Evolutionary conservation across 2,329 filamentous ascomycete species (phyloP), one percentile per base, ranked within the genome.

Genomic region (Metarhizium anisopliae): DNA sequence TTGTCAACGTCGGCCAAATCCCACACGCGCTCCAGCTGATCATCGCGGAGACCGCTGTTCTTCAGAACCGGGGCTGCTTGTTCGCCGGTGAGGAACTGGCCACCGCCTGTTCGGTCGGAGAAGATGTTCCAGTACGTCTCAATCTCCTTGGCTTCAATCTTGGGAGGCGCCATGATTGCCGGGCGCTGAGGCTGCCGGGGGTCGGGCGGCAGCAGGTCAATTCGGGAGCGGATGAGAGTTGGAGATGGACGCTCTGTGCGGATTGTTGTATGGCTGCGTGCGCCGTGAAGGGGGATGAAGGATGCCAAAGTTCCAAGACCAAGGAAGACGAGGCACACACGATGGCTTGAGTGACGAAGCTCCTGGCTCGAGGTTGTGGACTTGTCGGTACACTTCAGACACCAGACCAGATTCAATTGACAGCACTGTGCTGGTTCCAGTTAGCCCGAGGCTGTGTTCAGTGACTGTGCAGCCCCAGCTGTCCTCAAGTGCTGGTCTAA

Each of bases 1-100:
- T 92, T 92, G 73, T 99, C 94, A 59, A 99, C 90, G 70, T 99
- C 94, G 57, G 94, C 90, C 60, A 99, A 80, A 68, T 99, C 94
- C 94, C 94, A 99, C 60, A 99, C 90, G 64, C 86, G 83, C 75
- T 97, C 94, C n/a, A 99, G 85, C 75, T 99, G 93, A 67, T 81
- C 79, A 66, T 84, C 81, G 55, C 79, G 77, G 59, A 84, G 70
- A 13, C 81, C 81, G 61, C 80, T 83, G 73, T 84, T 84, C 71
- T 84, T 84, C 54, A 84, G 75, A 47, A 84, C 79, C 13, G 81
- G 81, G 51, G 81, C 81, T 29, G 81, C 81, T 64, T 82, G 78
- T 65, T 84, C 81, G 66, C 81, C 81, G 7, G 80, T 84, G 32
- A 84, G 70, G 63, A 73, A 83, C 68, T 83, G 77, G 59, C 77